phyloP scores from a whole-genome alignment of 805 yeast species.

The Zygoascus bituminiphila region DNA sequence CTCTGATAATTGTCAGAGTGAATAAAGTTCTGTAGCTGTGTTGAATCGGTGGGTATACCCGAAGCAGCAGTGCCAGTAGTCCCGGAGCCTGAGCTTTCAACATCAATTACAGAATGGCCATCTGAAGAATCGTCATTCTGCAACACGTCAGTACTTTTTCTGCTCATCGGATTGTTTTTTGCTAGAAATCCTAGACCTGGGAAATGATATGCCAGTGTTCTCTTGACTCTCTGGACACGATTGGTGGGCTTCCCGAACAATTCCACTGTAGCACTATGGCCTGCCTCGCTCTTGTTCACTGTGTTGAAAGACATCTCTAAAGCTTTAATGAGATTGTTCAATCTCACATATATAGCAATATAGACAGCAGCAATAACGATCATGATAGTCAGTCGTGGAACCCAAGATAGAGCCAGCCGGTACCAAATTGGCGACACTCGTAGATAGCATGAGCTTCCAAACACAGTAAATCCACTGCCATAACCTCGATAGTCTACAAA shows the following conservation, averaged over 20 bases:
- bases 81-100: neutral
- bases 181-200: constrained; percentile 1
- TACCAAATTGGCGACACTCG: constrained; percentile 67
- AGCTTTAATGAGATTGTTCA: constrained; percentile 29
- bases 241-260: neutral
- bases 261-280: neutral
- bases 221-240: neutral
- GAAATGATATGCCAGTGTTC: neutral
- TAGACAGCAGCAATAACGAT: constrained; percentile 55
- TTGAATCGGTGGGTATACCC: neutral
- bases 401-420: constrained; percentile 67
- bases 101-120: neutral
- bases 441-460: constrained; percentile 68
- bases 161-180: neutral
- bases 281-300: constrained; percentile 12
- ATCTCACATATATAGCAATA: constrained; percentile 60
- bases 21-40: constrained; percentile 8
- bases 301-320: constrained; percentile 20
- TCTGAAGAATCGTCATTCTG: neutral
- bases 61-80: neutral
- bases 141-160: neutral
- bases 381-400: constrained; percentile 62
- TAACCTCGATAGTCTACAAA: constrained; percentile 36
- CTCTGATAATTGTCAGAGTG: constrained; percentile 43
- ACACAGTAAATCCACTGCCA: constrained; percentile 40